Conservation (phyloP, 2,329 filamentous ascomycete species). For the Myrmaecium sp. region DNA sequence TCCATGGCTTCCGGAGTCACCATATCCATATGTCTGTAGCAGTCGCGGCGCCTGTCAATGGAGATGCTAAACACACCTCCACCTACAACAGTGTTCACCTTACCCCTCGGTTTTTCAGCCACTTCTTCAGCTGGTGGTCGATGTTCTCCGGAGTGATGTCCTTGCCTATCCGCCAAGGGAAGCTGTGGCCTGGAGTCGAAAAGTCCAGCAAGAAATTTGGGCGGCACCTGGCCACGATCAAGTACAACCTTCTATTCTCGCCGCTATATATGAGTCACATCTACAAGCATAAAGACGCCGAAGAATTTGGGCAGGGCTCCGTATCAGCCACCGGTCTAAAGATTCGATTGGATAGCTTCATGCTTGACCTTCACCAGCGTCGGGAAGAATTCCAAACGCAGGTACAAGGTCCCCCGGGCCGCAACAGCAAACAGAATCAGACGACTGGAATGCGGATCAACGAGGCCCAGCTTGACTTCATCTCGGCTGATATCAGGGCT, state of each 20-base stretch:
- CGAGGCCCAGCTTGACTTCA: slow-evolving; percentile 79
- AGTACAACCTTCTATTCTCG: slow-evolving; percentile 85
- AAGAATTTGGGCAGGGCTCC: slow-evolving; percentile 61
- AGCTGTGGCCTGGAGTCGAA: slow-evolving; percentile 78
- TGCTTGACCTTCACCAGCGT: slow-evolving; percentile 88
- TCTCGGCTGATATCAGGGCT: slow-evolving; percentile 80
- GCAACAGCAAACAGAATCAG: slow-evolving; percentile 53
- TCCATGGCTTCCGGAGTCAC: slow-evolving; percentile 86
- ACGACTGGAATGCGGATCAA: slow-evolving; percentile 94
- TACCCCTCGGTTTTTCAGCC: slow-evolving; percentile 89
- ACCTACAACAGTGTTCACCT: slow-evolving; percentile 97
- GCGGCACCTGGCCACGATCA: slow-evolving; percentile 91
- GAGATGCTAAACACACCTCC: slow-evolving; percentile 60
- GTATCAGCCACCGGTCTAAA: slow-evolving; percentile 94
- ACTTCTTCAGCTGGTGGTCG: slow-evolving; percentile 97
- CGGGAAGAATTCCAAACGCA: slow-evolving; percentile 80
- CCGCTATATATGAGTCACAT: slow-evolving; percentile 92
- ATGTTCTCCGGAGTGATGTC: slow-evolving; percentile 92
- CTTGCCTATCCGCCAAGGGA: slow-evolving; percentile 80
- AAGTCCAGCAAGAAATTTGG: slow-evolving; percentile 99
- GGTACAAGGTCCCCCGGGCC: slow-evolving; percentile 45
- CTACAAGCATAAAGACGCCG: slow-evolving; percentile 93
- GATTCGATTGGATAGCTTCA: slow-evolving; percentile 88
- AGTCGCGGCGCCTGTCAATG: slow-evolving; percentile 68
- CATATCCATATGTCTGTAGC: slow-evolving; percentile 93